These are phyloP conservation scores for Cercospora sp. DNA, from an alignment of 2,329 filamentous ascomycete species.

Conservation along the genomic window DNA sequence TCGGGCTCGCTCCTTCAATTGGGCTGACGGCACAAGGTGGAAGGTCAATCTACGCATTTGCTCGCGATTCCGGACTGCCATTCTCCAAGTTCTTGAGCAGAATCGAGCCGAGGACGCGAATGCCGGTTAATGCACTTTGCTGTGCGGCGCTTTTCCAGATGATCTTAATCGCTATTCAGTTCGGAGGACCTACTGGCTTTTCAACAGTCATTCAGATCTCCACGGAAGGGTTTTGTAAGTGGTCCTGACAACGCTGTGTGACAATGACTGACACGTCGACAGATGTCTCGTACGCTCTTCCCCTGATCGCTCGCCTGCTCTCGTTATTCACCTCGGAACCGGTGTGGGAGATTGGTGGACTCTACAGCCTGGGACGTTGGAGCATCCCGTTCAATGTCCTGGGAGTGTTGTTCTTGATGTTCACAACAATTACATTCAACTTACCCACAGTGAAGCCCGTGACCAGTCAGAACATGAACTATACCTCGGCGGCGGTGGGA, in stretches of 20 bases:
- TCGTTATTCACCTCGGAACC: constrained; percentile 49
- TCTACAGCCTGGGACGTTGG: constrained; percentile 50
- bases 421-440: constrained; percentile 58
- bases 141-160: constrained; percentile 52
- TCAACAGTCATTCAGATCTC: constrained; percentile 59
- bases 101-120: constrained; percentile 49
- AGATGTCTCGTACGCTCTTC: constrained; percentile 59
- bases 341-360: constrained; percentile 31
- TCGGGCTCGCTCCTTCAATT: constrained; percentile 49
- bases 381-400: constrained; percentile 50
- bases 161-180: constrained; percentile 50
- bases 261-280: neutral
- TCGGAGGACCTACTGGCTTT: constrained; percentile 39
- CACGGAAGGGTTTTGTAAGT: constrained; percentile 55
- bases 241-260: neutral
- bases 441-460: constrained; percentile 56
- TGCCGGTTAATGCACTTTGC: constrained; percentile 54
- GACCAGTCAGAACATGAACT: constrained; percentile 57
- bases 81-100: constrained; percentile 51
- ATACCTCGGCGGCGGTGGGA: constrained; percentile 58
- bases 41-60: constrained; percentile 50
- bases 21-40: constrained; percentile 52
- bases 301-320: constrained; percentile 52
- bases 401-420: constrained; percentile 55
- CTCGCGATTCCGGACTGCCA: constrained; percentile 55